Evolutionary conservation across 306 rosid genomes (phyloP).

Genomic region (Luffa aegyptiaca): DNA sequence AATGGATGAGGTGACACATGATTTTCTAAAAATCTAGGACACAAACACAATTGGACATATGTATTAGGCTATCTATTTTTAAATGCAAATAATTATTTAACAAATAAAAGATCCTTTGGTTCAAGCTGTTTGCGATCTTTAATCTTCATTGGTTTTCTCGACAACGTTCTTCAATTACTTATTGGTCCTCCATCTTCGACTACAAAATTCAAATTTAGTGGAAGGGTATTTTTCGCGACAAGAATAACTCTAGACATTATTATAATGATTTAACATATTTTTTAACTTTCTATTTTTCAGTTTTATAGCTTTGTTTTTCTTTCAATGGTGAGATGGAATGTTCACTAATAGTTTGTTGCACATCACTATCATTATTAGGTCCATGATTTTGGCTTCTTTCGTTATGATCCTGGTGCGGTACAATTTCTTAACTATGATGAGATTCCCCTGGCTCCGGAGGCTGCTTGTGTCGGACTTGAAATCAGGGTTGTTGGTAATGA

Average conservation of each 20-base stretch:
- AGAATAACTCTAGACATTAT: not conserved
- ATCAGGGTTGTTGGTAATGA: conserved; percentile 97
- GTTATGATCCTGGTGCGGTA: conserved; percentile 69
- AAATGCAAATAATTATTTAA: too few relatives aligned
- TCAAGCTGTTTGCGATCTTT: too few relatives aligned
- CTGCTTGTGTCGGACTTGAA: conserved; percentile 87
- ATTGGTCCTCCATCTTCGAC: too few relatives aligned
- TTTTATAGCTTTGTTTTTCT: not conserved
- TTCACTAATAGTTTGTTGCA: conserved; percentile 10
- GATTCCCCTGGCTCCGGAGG: conserved; percentile 87
- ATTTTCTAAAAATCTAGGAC: not conserved
- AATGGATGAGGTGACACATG: too few relatives aligned
- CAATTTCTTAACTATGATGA: conserved; percentile 77
- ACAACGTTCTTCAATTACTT: too few relatives aligned
- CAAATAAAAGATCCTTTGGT: too few relatives aligned
- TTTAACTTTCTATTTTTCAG: not conserved
- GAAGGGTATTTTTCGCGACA: too few relatives aligned
- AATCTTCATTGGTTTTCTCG: too few relatives aligned
- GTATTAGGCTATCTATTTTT: too few relatives aligned
- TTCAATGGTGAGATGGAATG: not conserved
- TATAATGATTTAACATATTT: not conserved
- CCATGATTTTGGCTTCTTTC: conserved; percentile 96
- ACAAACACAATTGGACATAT: not conserved
- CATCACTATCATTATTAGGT: conserved; percentile 37
- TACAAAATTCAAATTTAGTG: too few relatives aligned